These are phyloP conservation scores for Candida parachauliodes DNA, from an alignment of 805 yeast species.

Conservation along the genomic window DNA sequence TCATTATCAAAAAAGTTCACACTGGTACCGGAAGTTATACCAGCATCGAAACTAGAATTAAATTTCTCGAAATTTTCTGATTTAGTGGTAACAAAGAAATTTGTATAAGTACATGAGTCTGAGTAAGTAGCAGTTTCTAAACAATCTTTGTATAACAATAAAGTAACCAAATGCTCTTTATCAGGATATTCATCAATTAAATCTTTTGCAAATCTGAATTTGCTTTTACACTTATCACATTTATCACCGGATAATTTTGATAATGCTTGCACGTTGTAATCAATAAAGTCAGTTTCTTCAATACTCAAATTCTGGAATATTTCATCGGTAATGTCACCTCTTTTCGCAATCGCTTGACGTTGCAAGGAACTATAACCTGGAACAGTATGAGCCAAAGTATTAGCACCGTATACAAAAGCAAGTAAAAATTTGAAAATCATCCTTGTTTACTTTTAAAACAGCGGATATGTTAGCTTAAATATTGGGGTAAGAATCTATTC, in stretches of 20 bases:
- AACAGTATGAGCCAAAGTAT: slow-evolving; percentile 2
- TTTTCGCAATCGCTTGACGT: slow-evolving; percentile 14
- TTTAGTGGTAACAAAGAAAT: slow-evolving; percentile 37
- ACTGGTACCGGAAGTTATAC: slow-evolving; percentile 21
- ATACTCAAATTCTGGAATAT: slow-evolving; percentile 21
- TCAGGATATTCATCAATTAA: slow-evolving; percentile 27
- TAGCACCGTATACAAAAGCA: too few relatives aligned
- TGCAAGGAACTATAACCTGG: slow-evolving; percentile 23
- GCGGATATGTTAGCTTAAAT: too few relatives aligned
- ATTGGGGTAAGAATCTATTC: too few relatives aligned
- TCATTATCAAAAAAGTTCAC: slow-evolving; percentile 37
- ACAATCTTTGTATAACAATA: slow-evolving; percentile 35
- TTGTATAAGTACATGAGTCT: slow-evolving; percentile 30
- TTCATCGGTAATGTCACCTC: slow-evolving; percentile 21
- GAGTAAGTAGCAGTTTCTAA: slow-evolving; percentile 21
- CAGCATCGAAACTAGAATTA: slow-evolving; percentile 18
- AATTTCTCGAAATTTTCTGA: slow-evolving; percentile 19
- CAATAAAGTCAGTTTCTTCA: slow-evolving; percentile 27
- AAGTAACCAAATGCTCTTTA: slow-evolving; percentile 31
- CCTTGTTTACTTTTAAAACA: too few relatives aligned
- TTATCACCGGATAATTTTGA: slow-evolving; percentile 25
- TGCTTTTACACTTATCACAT: slow-evolving; percentile 36
- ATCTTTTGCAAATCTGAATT: slow-evolving; percentile 24
- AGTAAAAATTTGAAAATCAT: too few relatives aligned
- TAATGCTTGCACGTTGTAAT: slow-evolving; percentile 24